phyloP scores from a whole-genome alignment of 148 eudicot species.

The Fallopia convolvulus region DNA sequence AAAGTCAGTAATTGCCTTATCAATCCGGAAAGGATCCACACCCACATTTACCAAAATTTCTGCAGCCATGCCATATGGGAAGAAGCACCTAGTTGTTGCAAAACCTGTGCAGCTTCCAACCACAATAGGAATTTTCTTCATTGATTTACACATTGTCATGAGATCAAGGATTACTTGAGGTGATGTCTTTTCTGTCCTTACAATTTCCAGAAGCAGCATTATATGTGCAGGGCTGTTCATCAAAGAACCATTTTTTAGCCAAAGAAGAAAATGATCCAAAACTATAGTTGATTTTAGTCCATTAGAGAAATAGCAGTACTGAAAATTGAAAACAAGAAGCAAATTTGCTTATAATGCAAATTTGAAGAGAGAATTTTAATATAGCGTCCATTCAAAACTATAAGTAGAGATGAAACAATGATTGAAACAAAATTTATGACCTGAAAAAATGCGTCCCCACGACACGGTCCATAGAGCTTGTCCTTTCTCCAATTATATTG shows the following conservation, averaged over 20 bases:
- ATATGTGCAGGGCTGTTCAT: conserved; percentile 84
- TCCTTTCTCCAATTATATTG: conserved; percentile 66
- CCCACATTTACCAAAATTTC: conserved; percentile 64
- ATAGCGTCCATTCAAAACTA: too few species aligned
- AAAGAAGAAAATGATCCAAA: not conserved
- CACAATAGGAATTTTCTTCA: conserved; percentile 86
- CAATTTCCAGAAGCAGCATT: conserved; percentile 94
- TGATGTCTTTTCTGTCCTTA: conserved; percentile 78
- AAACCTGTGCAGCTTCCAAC: conserved; percentile 94
- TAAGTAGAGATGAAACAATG: not conserved
- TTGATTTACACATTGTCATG: conserved; percentile 65
- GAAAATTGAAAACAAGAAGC: not conserved
- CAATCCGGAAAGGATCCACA: conserved; percentile 79
- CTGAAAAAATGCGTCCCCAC: conserved; percentile 98
- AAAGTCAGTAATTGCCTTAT: conserved; percentile 61
- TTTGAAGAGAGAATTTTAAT: not conserved
- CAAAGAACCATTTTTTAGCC: conserved; percentile 18
- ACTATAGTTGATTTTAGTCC: not conserved
- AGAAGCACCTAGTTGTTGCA: conserved; percentile 86
- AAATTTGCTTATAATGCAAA: not conserved
- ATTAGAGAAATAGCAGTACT: not conserved
- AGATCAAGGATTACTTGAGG: conserved; percentile 88
- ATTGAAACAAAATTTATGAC: conserved; percentile 24
- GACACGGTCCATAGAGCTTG: conserved; percentile 67
- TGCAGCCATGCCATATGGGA: conserved; percentile 82